A percentile compares a stretch with the other conserved stretches of the same genome.
phyloP scores from a whole-genome alignment of 768 basidiomycete species.

The Agaricus sinodeliciosus region DNA sequence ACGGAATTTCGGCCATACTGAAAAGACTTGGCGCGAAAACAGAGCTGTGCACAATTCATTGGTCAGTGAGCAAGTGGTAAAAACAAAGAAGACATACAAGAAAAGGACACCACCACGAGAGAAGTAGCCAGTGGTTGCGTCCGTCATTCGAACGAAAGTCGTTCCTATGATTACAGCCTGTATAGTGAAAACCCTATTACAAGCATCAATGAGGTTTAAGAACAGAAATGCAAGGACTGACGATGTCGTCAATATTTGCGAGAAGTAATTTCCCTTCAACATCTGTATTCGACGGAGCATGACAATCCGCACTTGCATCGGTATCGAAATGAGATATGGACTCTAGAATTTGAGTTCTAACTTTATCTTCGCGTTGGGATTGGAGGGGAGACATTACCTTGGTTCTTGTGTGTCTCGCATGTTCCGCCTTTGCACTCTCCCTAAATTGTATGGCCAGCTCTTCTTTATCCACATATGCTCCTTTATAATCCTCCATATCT shows the following conservation, averaged over 20 bases:
- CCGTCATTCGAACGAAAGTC: conserved; percentile 49
- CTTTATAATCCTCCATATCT: conserved; percentile 44
- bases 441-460: conserved; percentile 35
- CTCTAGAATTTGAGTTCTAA: conserved; percentile 15
- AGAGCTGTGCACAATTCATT: conserved; percentile 23
- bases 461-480: conserved; percentile 35
- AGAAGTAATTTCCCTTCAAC: conserved; percentile 26
- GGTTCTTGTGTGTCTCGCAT: conserved; percentile 35
- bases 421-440: conserved; percentile 42
- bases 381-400: conserved; percentile 13
- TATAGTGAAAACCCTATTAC: conserved; percentile 23
- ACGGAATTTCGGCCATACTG: conserved; percentile 61
- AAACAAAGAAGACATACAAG: conserved; percentile 37
- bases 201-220: not conserved
- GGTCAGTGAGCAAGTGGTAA: not conserved
- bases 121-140: conserved; percentile 53
- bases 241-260: conserved; percentile 23
- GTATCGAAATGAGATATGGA: conserved; percentile 32
- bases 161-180: conserved; percentile 45
- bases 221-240: conserved; percentile 10
- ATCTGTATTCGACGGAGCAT: conserved; percentile 36
- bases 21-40: conserved; percentile 54
- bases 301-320: conserved; percentile 37
- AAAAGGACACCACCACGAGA: conserved; percentile 69
- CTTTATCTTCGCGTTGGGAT: not conserved